Percentiles rank a stretch among this genome's conserved stretches.
Conservation (phyloP, 1,284 basidiomycete species). For the Leccinum variabile region DNA sequence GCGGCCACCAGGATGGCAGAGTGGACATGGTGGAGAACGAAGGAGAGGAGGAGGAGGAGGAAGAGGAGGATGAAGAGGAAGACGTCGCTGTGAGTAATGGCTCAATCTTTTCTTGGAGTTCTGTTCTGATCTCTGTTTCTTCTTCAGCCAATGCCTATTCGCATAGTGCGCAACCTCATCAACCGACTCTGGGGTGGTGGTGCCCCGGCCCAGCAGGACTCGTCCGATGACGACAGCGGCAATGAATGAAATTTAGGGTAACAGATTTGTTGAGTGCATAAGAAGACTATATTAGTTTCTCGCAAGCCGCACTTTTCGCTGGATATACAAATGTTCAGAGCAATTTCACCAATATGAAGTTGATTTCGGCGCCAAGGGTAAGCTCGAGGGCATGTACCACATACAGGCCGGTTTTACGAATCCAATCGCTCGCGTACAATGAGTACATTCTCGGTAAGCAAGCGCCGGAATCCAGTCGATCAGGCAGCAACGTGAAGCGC, state of each 20-base stretch:
- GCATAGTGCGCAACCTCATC: constrained; percentile 60
- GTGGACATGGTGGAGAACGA: constrained; percentile 38
- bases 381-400: not conserved
- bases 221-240: constrained; percentile 2
- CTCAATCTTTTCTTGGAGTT: not conserved
- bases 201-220: constrained; percentile 31
- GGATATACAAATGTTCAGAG: not conserved
- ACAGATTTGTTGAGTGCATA: not conserved
- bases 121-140: not conserved
- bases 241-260: not conserved
- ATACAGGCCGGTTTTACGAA: not conserved
- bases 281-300: not conserved
- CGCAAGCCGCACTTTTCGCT: not conserved
- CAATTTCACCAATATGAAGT: not conserved
- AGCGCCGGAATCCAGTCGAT: not conserved
- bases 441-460: not conserved
- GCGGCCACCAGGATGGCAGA: constrained; percentile 36
- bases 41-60: constrained; percentile 12
- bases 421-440: not conserved
- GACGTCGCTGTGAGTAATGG: constrained; percentile 47
- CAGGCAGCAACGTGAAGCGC: constrained; percentile 5
- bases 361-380: not conserved
- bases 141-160: constrained; percentile 57
- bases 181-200: constrained; percentile 60
- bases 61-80: constrained; percentile 36